phyloP scores from a whole-genome alignment of 1,284 basidiomycete genomes.

The Coniferiporia weirii region DNA sequence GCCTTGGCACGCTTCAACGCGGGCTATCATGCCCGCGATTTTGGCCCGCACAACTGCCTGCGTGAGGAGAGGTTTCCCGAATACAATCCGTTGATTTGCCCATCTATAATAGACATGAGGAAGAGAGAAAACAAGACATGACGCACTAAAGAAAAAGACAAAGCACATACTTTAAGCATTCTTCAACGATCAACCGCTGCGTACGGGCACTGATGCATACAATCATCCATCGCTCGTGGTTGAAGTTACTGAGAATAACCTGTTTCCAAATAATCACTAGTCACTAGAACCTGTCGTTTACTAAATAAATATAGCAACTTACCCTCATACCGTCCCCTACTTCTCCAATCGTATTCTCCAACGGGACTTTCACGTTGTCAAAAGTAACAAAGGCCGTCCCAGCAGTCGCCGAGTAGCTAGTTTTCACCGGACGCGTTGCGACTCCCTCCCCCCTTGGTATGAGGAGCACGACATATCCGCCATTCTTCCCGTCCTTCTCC shows the following conservation, averaged over 20 bases:
- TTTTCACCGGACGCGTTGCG: conserved; percentile 88
- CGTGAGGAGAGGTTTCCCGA: conserved; percentile 83
- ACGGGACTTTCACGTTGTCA: conserved; percentile 85
- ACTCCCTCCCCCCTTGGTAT: conserved; percentile 78
- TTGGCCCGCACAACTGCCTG: conserved; percentile 92
- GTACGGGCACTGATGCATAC: conserved; percentile 64
- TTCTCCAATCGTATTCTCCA: conserved; percentile 80
- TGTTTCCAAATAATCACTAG: conserved; percentile 26
- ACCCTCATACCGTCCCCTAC: conserved; percentile 71
- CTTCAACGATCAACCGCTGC: conserved; percentile 70
- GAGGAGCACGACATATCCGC: conserved; percentile 85
- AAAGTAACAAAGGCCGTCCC: conserved; percentile 92
- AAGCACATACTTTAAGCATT: conserved; percentile 63
- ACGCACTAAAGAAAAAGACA: neutral
- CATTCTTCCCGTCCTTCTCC: conserved; percentile 36
- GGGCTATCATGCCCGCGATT: conserved; percentile 84
- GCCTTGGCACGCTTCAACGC: conserved; percentile 81
- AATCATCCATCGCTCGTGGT: conserved; percentile 87
- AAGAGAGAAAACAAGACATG: neutral
- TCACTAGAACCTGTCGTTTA: neutral
- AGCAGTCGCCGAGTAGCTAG: conserved; percentile 78
- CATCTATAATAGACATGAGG: conserved; percentile 42
- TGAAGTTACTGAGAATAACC: conserved; percentile 84
- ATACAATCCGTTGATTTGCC: conserved; percentile 79
- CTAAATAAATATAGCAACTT: neutral